Evolutionary conservation across 768 basidiomycete species (phyloP).

Genomic region (Tephrocybe sp.): DNA sequence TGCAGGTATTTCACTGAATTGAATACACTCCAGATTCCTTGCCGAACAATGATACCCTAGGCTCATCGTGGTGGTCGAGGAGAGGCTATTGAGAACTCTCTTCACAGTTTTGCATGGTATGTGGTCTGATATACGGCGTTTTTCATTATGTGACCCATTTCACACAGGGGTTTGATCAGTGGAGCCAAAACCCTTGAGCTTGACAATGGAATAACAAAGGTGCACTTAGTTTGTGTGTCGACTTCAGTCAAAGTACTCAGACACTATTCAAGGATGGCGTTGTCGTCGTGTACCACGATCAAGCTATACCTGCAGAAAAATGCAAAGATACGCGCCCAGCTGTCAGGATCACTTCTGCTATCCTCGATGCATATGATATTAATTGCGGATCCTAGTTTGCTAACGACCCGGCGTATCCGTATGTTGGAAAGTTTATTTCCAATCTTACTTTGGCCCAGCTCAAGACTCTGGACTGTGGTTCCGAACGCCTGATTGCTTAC

Average conservation of each 20-base stretch:
- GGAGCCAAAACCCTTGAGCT: conserved; percentile 76
- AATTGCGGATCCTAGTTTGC: conserved; percentile 35
- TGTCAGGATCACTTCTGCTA: conserved; percentile 33
- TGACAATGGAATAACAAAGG: conserved; percentile 76
- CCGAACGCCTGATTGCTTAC: conserved; percentile 52
- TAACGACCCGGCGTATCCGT: conserved; percentile 63
- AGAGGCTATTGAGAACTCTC: conserved; percentile 67
- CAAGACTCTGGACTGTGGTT: conserved; percentile 80
- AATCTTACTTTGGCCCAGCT: conserved; percentile 78
- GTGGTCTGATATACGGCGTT: conserved; percentile 10
- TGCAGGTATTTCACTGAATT: conserved; percentile 9
- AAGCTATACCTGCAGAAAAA: conserved; percentile 57
- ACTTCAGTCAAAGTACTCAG: neutral
- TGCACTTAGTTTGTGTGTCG: conserved; percentile 19
- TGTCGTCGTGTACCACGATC: conserved; percentile 82
- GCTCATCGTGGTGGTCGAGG: conserved; percentile 78
- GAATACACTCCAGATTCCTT: neutral
- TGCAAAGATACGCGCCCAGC: conserved; percentile 67
- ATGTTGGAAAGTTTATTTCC: conserved; percentile 75
- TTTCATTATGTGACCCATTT: conserved; percentile 6
- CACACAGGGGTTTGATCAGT: conserved; percentile 64
- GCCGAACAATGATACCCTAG: conserved; percentile 29
- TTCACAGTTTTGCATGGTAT: conserved; percentile 77
- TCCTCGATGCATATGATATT: neutral
- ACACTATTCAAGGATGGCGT: conserved; percentile 57